Conservation (phyloP, 768 basidiomycete genomes). For the Rhizopogon vulgaris region DNA sequence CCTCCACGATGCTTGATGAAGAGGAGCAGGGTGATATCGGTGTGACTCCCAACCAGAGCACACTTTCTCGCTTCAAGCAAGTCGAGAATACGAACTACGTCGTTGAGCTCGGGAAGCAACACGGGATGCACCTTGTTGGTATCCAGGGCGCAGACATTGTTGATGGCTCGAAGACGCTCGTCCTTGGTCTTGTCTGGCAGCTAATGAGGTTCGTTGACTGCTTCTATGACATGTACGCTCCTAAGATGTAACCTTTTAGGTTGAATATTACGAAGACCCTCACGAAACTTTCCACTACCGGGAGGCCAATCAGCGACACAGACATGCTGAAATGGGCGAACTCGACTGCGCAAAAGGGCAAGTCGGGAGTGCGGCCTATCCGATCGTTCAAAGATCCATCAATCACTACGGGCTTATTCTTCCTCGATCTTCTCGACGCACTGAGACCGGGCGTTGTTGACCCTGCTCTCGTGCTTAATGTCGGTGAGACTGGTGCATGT, state of each 20-base stretch:
- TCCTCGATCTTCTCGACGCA: constrained; percentile 87
- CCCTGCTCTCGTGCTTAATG: constrained; percentile 66
- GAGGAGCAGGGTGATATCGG: constrained; percentile 79
- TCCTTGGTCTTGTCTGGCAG: constrained; percentile 97
- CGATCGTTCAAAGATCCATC: constrained; percentile 93
- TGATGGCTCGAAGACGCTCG: constrained; percentile 87
- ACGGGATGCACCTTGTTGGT: constrained; percentile 92
- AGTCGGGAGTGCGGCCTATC: constrained; percentile 55
- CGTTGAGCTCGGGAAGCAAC: constrained; percentile 89
- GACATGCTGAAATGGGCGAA: constrained; percentile 98
- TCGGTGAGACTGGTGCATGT: constrained; percentile 57
- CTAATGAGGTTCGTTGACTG: constrained; percentile 69
- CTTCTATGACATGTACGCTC: background rate
- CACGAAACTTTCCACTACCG: constrained; percentile 60
- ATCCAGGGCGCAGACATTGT: constrained; percentile 98
- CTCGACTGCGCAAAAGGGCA: constrained; percentile 70
- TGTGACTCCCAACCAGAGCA: constrained; percentile 76
- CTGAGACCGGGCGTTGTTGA: constrained; percentile 95
- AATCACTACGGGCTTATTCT: constrained; percentile 84
- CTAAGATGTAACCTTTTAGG: constrained; percentile 27
- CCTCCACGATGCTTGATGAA: constrained; percentile 26
- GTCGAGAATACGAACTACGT: constrained; percentile 98
- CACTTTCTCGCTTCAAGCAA: constrained; percentile 90
- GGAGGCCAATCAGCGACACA: constrained; percentile 81
- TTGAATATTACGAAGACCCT: constrained; percentile 91